phyloP scores from a whole-genome alignment of 805 yeast species.

The Maudiozyma serrabonitensis region DNA sequence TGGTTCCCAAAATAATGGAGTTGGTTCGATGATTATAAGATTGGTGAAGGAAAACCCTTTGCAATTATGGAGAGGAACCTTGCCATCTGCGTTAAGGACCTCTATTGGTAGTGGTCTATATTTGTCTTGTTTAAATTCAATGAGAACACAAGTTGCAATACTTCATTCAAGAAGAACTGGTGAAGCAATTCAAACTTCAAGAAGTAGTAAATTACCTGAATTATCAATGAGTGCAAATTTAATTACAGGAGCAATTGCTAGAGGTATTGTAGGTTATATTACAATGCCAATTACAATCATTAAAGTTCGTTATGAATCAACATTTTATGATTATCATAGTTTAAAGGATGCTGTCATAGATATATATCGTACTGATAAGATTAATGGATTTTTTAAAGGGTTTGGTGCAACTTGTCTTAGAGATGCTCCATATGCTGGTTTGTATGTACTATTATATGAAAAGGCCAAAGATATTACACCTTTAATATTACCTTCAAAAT shows the following conservation, averaged over 20 bases:
- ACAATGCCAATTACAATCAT: constrained; percentile 94
- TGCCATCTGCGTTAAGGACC: constrained; percentile 84
- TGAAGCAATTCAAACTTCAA: constrained; percentile 1
- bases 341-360: constrained; percentile 49
- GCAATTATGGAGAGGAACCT: constrained; percentile 84
- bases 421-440: constrained; percentile 95
- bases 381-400: constrained; percentile 74
- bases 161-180: background rate
- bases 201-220: constrained; percentile 51
- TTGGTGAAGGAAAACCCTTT: constrained; percentile 31
- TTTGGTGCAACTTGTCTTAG: constrained; percentile 78
- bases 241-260: constrained; percentile 63
- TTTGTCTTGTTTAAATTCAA: constrained; percentile 56
- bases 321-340: constrained; percentile 58
- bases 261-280: constrained; percentile 73
- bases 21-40: constrained; percentile 14
- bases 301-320: constrained; percentile 84
- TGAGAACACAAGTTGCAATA: constrained; percentile 45
- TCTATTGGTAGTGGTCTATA: constrained; percentile 87
- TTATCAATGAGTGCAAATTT: constrained; percentile 62
- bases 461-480: constrained; percentile 54
- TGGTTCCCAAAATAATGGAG: background rate
- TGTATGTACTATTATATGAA: constrained; percentile 81
- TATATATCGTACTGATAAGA: constrained; percentile 44
- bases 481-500: constrained; percentile 18